Base-by-base conservation (phyloP, 768 basidiomycete species). In the Sarcodon aspratus region DNA sequence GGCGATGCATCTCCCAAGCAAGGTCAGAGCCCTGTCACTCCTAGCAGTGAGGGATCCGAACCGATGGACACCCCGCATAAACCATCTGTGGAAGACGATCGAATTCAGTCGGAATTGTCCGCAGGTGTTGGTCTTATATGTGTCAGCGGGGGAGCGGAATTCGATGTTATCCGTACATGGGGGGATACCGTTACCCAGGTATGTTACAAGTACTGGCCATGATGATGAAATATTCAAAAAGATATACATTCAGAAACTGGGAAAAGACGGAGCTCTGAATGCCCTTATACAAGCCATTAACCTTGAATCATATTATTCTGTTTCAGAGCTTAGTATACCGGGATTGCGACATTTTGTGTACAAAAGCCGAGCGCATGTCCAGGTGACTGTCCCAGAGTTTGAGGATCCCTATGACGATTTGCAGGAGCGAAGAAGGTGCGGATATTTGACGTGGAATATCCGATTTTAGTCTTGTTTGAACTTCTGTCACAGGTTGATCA, bases 311-410 rank as follows among this genome's bases (percentile, higher is more conserved):
- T 73, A 78, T 44, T 89, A 88, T 57, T 71, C 76, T 7, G 76
- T 82, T 48, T 79, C 80, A 3, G 82, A 86, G 48, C 66, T 97
- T 9, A 79, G 79, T n/a, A 83, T 95, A 54, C 91, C 91, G 3
- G 93, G 93, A 2, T 66, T 98, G 31, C 78, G 89, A 32, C 96
- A 99, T 63, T 99, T 97, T 60, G 67, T 97, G 44, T 98, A 97
- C 71, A 97, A 97, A 67, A 90, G 88, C 9, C 75, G 90, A 10
- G 69, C 77, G 7, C 79, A 89, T 57, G 93, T 99, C 15, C 96
- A 99, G 61, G 74, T 95, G 34, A 96, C 94, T 0, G 66, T 73
- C 53, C 93, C 96, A 3, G 61, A 65, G n/a, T 94, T 84, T 63
- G 90, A 93, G 59, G 88, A 87, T 13, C 87, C 86, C 6, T 95